Evolutionary conservation across 164 flowering plant species (phyloP).

Genomic region (Kingdonia uniflora): DNA sequence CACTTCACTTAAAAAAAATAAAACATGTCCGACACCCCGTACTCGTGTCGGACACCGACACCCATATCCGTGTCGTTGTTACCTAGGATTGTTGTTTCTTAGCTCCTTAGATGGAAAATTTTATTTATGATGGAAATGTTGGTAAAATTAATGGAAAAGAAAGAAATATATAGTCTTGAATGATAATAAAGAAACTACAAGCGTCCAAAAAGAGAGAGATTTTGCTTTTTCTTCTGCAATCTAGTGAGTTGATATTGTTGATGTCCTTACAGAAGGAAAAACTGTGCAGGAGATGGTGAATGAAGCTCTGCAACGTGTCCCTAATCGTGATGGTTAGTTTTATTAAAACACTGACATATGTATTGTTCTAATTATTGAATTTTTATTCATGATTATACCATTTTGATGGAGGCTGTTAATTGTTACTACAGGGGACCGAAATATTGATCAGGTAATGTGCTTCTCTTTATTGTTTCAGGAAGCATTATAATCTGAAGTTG

Average conservation of each 20-base stretch:
- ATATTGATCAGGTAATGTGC: constrained; percentile 57
- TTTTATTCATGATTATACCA: background rate
- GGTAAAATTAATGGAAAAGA: too few relatives aligned
- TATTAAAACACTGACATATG: background rate
- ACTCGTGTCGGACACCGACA: too few relatives aligned
- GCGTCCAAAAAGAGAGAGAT: too few relatives aligned
- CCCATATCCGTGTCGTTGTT: too few relatives aligned
- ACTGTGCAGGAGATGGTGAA: constrained; percentile 93
- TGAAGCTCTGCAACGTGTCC: constrained; percentile 84
- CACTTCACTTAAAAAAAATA: too few relatives aligned
- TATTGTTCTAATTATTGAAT: background rate
- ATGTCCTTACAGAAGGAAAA: constrained; percentile 72
- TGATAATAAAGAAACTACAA: too few relatives aligned
- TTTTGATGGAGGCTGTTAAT: constrained; percentile 16
- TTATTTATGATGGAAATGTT: too few relatives aligned
- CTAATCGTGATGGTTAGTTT: constrained; percentile 71
- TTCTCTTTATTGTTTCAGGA: background rate
- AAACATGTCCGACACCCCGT: too few relatives aligned
- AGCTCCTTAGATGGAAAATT: too few relatives aligned
- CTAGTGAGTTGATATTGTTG: constrained; percentile 6
- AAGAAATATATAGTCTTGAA: too few relatives aligned
- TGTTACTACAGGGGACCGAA: constrained; percentile 67
- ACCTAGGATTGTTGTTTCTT: too few relatives aligned
- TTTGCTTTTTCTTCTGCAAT: constrained; percentile 1
- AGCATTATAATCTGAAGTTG: constrained; percentile 6